Percentiles rank a stretch among this genome's conserved stretches.
phyloP scores from a whole-genome alignment of 1,284 basidiomycete species.

The Butyriboletus appendiculatus region DNA sequence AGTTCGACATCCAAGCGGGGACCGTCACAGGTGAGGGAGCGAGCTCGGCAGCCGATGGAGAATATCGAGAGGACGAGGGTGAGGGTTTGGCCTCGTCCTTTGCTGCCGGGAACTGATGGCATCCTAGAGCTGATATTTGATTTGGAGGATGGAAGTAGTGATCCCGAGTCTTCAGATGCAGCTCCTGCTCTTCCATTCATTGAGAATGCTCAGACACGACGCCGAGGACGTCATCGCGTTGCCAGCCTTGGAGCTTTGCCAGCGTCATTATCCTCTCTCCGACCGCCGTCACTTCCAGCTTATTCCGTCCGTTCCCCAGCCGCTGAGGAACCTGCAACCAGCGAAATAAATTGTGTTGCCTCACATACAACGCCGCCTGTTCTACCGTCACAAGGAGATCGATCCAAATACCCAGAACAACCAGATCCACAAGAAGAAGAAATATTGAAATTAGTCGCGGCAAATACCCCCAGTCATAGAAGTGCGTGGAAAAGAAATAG shows the following conservation, averaged over 20 bases:
- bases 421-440: conserved; percentile 53
- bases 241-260: conserved; percentile 46
- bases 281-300: conserved; percentile 65
- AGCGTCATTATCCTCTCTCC: conserved; percentile 57
- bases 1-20: conserved; percentile 66
- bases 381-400: conserved; percentile 3
- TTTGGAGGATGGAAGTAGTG: conserved; percentile 52
- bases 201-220: conserved; percentile 41
- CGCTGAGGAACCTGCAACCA: not conserved
- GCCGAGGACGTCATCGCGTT: conserved; percentile 34
- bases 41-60: conserved; percentile 35
- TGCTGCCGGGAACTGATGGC: conserved; percentile 10
- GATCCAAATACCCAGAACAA: conserved; percentile 24
- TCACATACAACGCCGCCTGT: not conserved
- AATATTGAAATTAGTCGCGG: conserved; percentile 62
- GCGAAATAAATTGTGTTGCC: not conserved
- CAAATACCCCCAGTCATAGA: conserved; percentile 68
- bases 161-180: conserved; percentile 31
- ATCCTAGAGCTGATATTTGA: conserved; percentile 65
- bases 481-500: conserved; percentile 66
- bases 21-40: conserved; percentile 47
- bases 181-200: conserved; percentile 44
- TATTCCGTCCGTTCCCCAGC: conserved; percentile 50
- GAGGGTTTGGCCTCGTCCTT: conserved; percentile 9
- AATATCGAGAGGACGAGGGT: conserved; percentile 40